Evolutionary conservation across 371 early-diverging fungal genomes (phyloP), one percentile per base, ranked within the genome.

Genomic region (Quaeritorhiza haematococci): DNA sequence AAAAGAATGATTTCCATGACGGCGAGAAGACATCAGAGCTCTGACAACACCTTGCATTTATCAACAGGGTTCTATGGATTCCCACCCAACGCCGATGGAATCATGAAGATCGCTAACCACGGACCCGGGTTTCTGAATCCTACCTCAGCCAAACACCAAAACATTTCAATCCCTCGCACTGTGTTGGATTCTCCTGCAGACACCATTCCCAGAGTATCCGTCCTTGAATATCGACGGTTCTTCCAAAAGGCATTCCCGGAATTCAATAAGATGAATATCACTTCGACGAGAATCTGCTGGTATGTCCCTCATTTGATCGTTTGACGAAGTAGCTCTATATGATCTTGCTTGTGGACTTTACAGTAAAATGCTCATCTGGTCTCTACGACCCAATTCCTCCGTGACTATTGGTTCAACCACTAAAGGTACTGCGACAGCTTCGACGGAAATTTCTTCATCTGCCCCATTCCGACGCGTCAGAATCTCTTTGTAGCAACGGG

Each of bases 91-190:
- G 28, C 35, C 15, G 71, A 75, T 10, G 80, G 77, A 5, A 66
- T 64, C 6, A 54, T 83, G 33, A 83, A 83, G 53, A 51, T 81
- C 7, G 81, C 75, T 10, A 56, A 68, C 38, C 84, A 81, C 47
- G 63, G 72, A 2, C 56, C 63, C 29, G 81, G 80, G 3, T 83
- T 48, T 55, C 43, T 33, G 30, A 48, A 43, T 24, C 47, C 51
- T 3, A 7, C 46, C 46, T 23, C 27, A 45, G 10, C 27, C 46
- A 10, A 10, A 38, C n/a, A 38, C 38, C 28, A 55, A 3, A n/a
- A 32, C 29, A 53, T 51, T 26, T 62, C 55, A n/a, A 56, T 41
- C 17, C 62, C 62, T 0, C 42, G 27, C 10, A 45, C 7, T 45
- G 46, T 45, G n/a, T 21, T 23, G 46, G 46, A 21, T 27, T 6